Conservation (phyloP, 495 filamentous ascomycete genomes). For the Penicillium herquei region DNA sequence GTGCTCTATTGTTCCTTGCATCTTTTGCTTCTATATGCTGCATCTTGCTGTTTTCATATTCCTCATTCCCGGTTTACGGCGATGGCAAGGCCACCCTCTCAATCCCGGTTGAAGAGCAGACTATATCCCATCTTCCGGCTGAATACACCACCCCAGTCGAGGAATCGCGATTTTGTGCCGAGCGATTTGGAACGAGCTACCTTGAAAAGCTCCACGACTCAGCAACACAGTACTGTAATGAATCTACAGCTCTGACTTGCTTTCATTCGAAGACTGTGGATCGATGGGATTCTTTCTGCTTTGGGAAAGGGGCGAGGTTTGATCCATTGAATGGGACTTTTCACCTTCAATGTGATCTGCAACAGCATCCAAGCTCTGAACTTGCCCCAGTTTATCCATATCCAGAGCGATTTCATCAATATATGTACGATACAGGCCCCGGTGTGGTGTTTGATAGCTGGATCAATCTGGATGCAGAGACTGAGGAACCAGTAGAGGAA, state of each 20-base stretch:
- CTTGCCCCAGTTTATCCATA: slow-evolving; percentile 1
- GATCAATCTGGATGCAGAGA: slow-evolving; percentile 3
- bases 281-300: slow-evolving; percentile 22
- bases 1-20: too few species aligned
- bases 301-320: slow-evolving; percentile 15
- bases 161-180: slow-evolving; percentile 6
- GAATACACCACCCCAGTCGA: neutral
- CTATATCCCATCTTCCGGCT: neutral
- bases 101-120: too few species aligned
- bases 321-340: slow-evolving; percentile 8
- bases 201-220: slow-evolving; percentile 32
- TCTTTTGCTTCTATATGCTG: too few species aligned
- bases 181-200: slow-evolving; percentile 26
- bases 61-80: too few species aligned
- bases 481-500: neutral
- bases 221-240: slow-evolving; percentile 15
- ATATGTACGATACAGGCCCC: slow-evolving; percentile 25
- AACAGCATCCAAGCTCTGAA: neutral
- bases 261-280: slow-evolving; percentile 19
- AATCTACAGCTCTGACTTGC: slow-evolving; percentile 17
- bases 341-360: slow-evolving; percentile 8
- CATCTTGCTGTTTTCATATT: too few species aligned
- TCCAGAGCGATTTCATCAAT: slow-evolving; percentile 9
- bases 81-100: too few species aligned
- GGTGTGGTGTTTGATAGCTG: slow-evolving; percentile 3